phyloP scores from a whole-genome alignment of 2,329 filamentous ascomycete genomes.

The Rhinocladiella similis region DNA sequence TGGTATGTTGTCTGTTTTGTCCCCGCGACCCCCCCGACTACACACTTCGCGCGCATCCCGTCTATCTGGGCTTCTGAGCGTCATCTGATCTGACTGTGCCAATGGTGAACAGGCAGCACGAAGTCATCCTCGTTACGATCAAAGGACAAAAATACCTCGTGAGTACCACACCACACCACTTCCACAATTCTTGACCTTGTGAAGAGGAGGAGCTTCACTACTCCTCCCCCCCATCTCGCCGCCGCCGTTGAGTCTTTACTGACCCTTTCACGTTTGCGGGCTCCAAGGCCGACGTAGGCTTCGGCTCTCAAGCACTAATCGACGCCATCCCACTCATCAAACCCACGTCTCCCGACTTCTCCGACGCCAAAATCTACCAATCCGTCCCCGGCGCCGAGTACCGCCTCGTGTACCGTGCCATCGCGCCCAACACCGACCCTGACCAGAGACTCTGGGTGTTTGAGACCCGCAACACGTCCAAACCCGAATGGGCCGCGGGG shows the following conservation, averaged over 20 bases:
- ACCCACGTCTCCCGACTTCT: slow-evolving; percentile 8
- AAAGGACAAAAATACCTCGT: slow-evolving; percentile 46
- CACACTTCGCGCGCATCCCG: too few species aligned
- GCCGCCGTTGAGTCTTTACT: too few species aligned
- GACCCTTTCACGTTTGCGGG: too few species aligned
- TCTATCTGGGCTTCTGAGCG: too few species aligned
- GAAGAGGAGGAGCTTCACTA: too few species aligned
- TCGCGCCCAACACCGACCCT: slow-evolving; percentile 26
- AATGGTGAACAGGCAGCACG: slow-evolving; percentile 51
- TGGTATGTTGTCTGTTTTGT: slow-evolving; percentile 40
- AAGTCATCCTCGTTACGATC: slow-evolving; percentile 62
- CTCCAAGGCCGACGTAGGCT: slow-evolving; percentile 20
- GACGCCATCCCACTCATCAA: slow-evolving; percentile 29
- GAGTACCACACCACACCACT: not conserved
- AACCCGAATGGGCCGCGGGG: slow-evolving; percentile 53
- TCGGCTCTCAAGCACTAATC: slow-evolving; percentile 32
- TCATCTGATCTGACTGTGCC: too few species aligned
- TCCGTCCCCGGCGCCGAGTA: slow-evolving; percentile 57
- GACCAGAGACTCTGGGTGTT: slow-evolving; percentile 18
- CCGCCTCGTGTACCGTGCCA: slow-evolving; percentile 53
- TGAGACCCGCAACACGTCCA: slow-evolving; percentile 15
- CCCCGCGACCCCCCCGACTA: too few species aligned
- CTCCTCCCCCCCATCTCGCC: too few species aligned
- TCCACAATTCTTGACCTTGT: too few species aligned
- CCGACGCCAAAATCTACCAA: slow-evolving; percentile 31